Percentiles rank a stretch among this genome's conserved stretches.
These are phyloP conservation scores for Nemania abortiva DNA, from an alignment of 2,329 filamentous ascomycete genomes.

Conservation along the genomic window DNA sequence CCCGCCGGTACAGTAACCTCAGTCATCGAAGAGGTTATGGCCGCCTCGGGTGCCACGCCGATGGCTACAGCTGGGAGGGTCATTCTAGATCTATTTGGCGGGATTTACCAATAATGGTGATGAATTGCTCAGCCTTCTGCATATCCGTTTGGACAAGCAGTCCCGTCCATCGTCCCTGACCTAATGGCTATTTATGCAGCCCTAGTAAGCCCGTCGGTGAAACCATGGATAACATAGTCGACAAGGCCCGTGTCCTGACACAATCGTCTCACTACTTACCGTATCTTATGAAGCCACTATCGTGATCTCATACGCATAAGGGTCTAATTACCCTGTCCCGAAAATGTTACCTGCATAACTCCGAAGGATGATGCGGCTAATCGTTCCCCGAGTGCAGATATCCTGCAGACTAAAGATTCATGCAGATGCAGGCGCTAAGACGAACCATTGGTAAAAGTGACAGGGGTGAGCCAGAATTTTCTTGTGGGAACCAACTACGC, in stretches of 20 bases:
- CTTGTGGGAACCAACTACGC: neutral
- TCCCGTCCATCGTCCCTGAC: slow-evolving; percentile 1
- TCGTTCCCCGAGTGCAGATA: slow-evolving; percentile 13
- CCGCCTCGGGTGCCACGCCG: slow-evolving; percentile 29
- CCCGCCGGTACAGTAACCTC: slow-evolving; percentile 41
- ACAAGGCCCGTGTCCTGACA: neutral
- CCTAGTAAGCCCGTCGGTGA: neutral
- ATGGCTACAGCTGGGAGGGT: slow-evolving; percentile 35
- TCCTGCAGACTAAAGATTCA: slow-evolving; percentile 5
- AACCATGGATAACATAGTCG: neutral
- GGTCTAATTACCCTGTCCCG: neutral
- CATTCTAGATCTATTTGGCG: slow-evolving; percentile 30
- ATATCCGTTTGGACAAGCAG: slow-evolving; percentile 1
- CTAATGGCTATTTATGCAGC: slow-evolving; percentile 15
- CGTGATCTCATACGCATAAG: neutral
- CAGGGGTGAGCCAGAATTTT: neutral
- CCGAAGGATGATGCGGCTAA: slow-evolving; percentile 11
- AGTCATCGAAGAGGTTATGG: slow-evolving; percentile 23
- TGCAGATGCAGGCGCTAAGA: slow-evolving; percentile 29
- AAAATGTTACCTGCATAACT: slow-evolving; percentile 12
- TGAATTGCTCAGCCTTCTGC: neutral
- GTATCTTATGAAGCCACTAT: neutral
- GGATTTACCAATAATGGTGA: neutral
- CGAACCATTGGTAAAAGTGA: slow-evolving; percentile 12
- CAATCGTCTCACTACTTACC: neutral